Evolutionary conservation across 495 filamentous ascomycete genomes (phyloP), one percentile per base, ranked within the genome.

Genomic region (Mytilinidion resinicola): DNA sequence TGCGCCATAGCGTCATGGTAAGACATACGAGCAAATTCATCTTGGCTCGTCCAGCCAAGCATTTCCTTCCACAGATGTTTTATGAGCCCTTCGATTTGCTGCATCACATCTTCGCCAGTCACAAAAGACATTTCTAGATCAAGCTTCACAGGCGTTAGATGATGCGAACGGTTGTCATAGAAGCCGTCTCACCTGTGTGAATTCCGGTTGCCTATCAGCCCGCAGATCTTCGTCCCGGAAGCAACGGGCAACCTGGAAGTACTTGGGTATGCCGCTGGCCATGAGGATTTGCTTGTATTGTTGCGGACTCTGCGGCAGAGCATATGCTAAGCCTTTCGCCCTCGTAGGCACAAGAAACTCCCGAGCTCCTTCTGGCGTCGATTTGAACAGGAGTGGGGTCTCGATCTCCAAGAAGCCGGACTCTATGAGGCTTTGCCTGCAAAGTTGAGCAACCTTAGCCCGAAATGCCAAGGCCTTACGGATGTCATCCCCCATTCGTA

Each of bases 261-360:
- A 98, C 8, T 78, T 79, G 5, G 76, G 70, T 15, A 97, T 79
- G 0, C 92, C 91, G 66, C 86, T 87, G 9, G 91, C 87, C 91
- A 98, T 96, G 17, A 98, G 79, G 42, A 97, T 92, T 73, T 98
- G 93, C 72, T 98, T 98, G 71, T 96, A 97, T 70, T 98, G 93
- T 73, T 98, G 93, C 8, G 93, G 93, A 57, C 91, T 96, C 67
- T 98, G 93, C 0, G 93, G 91, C 21, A 98, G 72, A 10, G 95
- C 93, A 73, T 97, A 98, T 19, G 87, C 88, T 25, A 85, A 69
- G 0, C 89, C 90, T 30, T 75, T 78, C 17, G 76, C 79, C 19
- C 93, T 77, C 0, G 92, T 95, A 0, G 93, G 93, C 3, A 98
- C 91, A n/a, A 98, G 66, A 61, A 97, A 98, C 71, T 98, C 93